phyloP scores from a whole-genome alignment of 441 rosid genomes.

The Gossypium gossypioides region DNA sequence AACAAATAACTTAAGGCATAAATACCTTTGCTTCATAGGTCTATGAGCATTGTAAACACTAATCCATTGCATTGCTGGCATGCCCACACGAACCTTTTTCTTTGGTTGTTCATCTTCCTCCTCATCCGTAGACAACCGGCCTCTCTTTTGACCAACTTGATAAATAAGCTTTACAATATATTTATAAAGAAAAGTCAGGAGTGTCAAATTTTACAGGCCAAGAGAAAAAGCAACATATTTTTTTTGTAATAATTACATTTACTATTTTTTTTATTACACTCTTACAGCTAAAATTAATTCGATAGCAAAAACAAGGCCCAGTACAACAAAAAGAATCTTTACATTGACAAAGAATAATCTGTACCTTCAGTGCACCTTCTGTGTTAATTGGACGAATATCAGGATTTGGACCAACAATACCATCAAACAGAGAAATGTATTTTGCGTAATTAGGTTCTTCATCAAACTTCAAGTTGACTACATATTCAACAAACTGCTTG shows the following conservation, averaged over 20 bases:
- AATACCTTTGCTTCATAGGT: conserved; percentile 69
- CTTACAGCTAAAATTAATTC: not conserved
- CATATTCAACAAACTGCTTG: conserved; percentile 42
- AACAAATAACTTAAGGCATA: not conserved
- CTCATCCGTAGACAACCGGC: conserved; percentile 28
- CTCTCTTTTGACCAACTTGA: conserved; percentile 58
- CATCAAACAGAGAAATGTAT: conserved; percentile 51
- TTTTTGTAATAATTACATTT: not conserved
- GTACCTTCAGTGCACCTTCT: conserved; percentile 59
- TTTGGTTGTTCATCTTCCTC: conserved; percentile 51
- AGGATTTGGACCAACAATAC: conserved; percentile 39
- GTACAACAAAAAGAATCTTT: not conserved
- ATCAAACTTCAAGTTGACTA: conserved; percentile 50
- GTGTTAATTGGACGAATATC: conserved; percentile 42
- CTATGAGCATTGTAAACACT: conserved; percentile 46
- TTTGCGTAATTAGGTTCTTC: conserved; percentile 59
- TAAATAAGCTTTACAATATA: conserved; percentile 32
- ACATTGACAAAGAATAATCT: not conserved
- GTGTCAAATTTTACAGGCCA: not conserved
- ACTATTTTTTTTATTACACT: not conserved
- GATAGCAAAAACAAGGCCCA: not conserved
- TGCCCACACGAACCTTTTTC: conserved; percentile 54
- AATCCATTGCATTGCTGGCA: conserved; percentile 63
- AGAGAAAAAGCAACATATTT: not conserved
- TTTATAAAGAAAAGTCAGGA: not conserved